These are phyloP conservation scores for Nymphaea thermarum DNA, from an alignment of 164 flowering plant genomes.

Conservation along the genomic window DNA sequence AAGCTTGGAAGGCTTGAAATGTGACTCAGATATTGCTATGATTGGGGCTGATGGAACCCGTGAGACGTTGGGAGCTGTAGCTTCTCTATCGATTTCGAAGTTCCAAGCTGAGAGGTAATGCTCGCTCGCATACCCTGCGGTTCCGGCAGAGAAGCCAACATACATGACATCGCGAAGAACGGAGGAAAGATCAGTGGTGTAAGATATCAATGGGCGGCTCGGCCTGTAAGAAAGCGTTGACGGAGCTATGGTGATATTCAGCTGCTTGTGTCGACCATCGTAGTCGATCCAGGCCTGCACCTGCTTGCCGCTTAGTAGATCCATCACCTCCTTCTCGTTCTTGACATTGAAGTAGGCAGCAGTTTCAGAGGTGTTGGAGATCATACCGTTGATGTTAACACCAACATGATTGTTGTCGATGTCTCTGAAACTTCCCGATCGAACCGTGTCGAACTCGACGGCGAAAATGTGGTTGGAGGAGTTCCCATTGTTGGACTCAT, in stretches of 20 bases:
- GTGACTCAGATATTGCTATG: background rate
- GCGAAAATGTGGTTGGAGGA: conserved; percentile 26
- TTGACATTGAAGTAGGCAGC: conserved; percentile 15
- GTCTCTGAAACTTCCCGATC: conserved; percentile 3
- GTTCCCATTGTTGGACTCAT: conserved; percentile 9
- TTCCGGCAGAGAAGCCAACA: conserved; percentile 3
- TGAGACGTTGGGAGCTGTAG: conserved; percentile 17
- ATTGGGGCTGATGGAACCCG: conserved; percentile 33
- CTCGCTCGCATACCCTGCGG: background rate
- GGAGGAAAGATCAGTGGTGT: conserved; percentile 1
- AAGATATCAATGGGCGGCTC: background rate
- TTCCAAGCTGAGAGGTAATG: conserved; percentile 2
- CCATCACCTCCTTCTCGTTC: conserved; percentile 1
- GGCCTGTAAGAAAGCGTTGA: conserved; percentile 18
- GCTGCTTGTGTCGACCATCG: conserved; percentile 10
- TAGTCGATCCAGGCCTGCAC: conserved; percentile 40
- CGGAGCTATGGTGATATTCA: conserved; percentile 34
- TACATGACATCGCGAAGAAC: conserved; percentile 1
- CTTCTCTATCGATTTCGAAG: background rate
- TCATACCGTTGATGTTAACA: conserved; percentile 26
- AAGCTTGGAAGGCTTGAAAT: background rate
- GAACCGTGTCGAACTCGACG: conserved; percentile 42
- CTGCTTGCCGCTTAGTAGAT: conserved; percentile 11
- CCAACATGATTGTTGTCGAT: conserved; percentile 36
- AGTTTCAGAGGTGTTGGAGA: conserved; percentile 7